A percentile compares a stretch with the other conserved stretches of the same genome.
Evolutionary conservation across 306 rosid genomes (phyloP).

Genomic region (Acmispon strigosus): DNA sequence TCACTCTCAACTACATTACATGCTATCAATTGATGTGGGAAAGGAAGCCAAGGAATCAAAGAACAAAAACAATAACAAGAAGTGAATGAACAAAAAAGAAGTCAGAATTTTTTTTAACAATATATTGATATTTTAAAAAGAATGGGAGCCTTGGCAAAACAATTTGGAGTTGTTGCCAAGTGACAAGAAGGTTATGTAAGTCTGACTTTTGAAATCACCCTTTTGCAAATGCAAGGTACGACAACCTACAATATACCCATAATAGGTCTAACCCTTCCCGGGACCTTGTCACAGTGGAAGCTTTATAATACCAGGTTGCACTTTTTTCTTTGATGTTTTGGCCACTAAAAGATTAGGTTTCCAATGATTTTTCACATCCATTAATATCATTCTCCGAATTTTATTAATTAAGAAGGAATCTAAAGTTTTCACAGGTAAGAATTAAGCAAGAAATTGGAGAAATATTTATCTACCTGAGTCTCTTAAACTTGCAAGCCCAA

Average conservation of each 20-base stretch:
- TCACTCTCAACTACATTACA: slow-evolving; percentile 6
- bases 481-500: slow-evolving; percentile 63
- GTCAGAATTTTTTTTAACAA: background rate
- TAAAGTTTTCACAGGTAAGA: background rate
- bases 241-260: too few relatives aligned
- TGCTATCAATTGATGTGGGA: background rate
- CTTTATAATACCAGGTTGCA: too few relatives aligned
- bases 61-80: background rate
- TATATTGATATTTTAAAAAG: background rate
- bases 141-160: too few relatives aligned
- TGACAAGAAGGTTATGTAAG: too few relatives aligned
- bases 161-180: too few relatives aligned
- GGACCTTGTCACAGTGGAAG: too few relatives aligned
- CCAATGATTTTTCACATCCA: background rate
- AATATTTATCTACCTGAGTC: slow-evolving; percentile 60
- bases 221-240: too few relatives aligned
- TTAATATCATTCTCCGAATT: background rate
- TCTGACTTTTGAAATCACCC: too few relatives aligned
- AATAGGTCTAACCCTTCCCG: too few relatives aligned
- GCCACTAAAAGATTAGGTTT: background rate
- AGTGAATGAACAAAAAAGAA: background rate
- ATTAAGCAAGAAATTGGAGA: background rate
- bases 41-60: slow-evolving; percentile 9
- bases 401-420: slow-evolving; percentile 5
- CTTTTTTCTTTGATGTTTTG: background rate